Evolutionary conservation across 805 yeast genomes (phyloP).

Genomic region (Candida boleticola): DNA sequence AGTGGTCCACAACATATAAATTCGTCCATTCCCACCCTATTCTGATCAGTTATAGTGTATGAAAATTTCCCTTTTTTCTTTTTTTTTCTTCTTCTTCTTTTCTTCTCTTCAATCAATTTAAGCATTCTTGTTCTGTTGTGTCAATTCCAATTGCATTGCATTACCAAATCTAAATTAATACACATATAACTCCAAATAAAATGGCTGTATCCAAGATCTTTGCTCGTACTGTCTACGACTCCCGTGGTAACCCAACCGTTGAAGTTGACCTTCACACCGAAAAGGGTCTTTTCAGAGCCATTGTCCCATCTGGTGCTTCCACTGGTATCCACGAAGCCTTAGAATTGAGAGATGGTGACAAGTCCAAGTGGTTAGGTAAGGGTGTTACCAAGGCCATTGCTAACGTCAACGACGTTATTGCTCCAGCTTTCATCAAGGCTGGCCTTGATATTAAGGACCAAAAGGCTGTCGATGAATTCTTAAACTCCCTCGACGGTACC

Average conservation of each 20-base stretch:
- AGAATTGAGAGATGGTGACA: slow-evolving; percentile 22
- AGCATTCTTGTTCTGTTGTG: neutral
- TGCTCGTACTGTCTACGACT: slow-evolving; percentile 20
- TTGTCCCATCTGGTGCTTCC: slow-evolving; percentile 24
- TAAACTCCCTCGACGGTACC: slow-evolving; percentile 17
- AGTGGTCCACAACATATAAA: slow-evolving; percentile 18
- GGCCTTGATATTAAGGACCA: slow-evolving; percentile 14
- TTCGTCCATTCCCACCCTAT: slow-evolving; percentile 5
- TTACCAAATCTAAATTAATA: neutral
- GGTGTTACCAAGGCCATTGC: slow-evolving; percentile 19
- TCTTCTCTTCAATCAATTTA: slow-evolving; percentile 5
- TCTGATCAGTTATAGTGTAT: slow-evolving; percentile 1
- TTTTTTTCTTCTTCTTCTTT: slow-evolving; percentile 4
- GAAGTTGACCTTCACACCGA: slow-evolving; percentile 18
- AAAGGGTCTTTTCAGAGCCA: slow-evolving; percentile 18
- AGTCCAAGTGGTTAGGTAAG: slow-evolving; percentile 21
- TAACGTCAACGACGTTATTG: slow-evolving; percentile 18
- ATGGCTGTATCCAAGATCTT: slow-evolving; percentile 14
- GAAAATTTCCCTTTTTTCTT: neutral
- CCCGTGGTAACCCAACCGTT: slow-evolving; percentile 24
- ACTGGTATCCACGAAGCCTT: slow-evolving; percentile 21
- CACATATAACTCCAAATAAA: neutral
- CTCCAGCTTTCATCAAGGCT: slow-evolving; percentile 16
- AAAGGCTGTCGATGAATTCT: slow-evolving; percentile 14
- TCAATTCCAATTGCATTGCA: neutral